phyloP scores from a whole-genome alignment of 2,329 filamentous ascomycete species.

The Botryotinia narcissicola region DNA sequence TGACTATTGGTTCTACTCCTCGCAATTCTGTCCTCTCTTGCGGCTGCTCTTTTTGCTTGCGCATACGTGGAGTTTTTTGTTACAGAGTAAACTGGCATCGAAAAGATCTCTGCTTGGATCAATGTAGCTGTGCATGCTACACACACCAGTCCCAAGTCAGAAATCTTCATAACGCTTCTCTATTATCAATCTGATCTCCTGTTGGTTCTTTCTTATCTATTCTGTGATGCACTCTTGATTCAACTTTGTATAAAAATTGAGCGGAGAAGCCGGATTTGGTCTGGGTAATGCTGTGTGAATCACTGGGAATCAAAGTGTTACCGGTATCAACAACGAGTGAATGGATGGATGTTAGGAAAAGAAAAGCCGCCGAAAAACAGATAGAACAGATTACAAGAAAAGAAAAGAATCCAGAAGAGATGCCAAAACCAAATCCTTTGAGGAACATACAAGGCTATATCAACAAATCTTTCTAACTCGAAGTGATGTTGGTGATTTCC shows the following conservation, averaged over 20 bases:
- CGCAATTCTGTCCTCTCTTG: slow-evolving; percentile 7
- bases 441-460: background rate
- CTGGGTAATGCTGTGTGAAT: background rate
- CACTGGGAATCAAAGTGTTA: background rate
- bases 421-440: background rate
- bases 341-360: background rate
- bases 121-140: background rate
- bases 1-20: slow-evolving; percentile 16
- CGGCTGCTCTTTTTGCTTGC: background rate
- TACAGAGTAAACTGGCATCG: slow-evolving; percentile 13
- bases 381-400: background rate
- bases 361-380: too few species aligned
- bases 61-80: slow-evolving; percentile 15
- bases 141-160: slow-evolving; percentile 8
- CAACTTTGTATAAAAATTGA: background rate
- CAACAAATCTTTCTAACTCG: background rate
- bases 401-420: background rate
- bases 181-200: background rate
- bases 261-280: background rate
- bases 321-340: background rate
- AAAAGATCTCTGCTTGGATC: slow-evolving; percentile 9
- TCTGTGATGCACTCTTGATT: background rate
- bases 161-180: slow-evolving; percentile 4
- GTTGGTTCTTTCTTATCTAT: background rate
- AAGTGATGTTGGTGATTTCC: background rate